Evolutionary conservation across 2,329 filamentous ascomycete genomes (phyloP).

Genomic region (Diaporthe aspalathi): DNA sequence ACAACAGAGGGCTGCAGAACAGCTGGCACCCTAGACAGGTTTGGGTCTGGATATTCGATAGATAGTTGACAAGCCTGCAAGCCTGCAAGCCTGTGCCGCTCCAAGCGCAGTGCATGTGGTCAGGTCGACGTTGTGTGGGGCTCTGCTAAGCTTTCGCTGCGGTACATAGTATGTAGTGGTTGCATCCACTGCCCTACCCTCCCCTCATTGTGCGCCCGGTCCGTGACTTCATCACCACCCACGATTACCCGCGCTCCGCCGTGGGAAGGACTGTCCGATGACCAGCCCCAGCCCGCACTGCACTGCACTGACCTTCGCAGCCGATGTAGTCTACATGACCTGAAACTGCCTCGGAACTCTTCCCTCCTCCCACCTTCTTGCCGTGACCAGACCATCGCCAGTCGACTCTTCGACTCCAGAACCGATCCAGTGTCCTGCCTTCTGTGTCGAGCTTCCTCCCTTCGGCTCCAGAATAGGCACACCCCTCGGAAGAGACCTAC

Average conservation of each 20-base stretch:
- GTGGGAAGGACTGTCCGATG: background rate
- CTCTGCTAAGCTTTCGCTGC: constrained; percentile 19
- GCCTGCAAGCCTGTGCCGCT: background rate
- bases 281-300: background rate
- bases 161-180: constrained; percentile 4
- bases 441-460: constrained; percentile 21
- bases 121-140: background rate
- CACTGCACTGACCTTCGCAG: constrained; percentile 20
- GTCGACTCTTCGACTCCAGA: constrained; percentile 17
- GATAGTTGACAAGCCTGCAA: background rate
- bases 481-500: constrained; percentile 15
- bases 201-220: constrained; percentile 22
- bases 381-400: background rate
- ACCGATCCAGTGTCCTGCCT: constrained; percentile 15
- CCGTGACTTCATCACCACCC: constrained; percentile 31
- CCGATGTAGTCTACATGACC: constrained; percentile 2
- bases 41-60: background rate
- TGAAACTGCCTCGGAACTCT: constrained; percentile 15
- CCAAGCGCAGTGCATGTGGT: no score
- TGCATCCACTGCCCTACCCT: no score
- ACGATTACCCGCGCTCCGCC: constrained; percentile 15
- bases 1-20: no score
- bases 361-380: background rate
- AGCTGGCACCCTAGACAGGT: background rate
- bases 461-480: constrained; percentile 21